These are phyloP conservation scores for Yueomyces sp. DNA, from an alignment of 1,139 yeast genomes.

Conservation along the genomic window DNA sequence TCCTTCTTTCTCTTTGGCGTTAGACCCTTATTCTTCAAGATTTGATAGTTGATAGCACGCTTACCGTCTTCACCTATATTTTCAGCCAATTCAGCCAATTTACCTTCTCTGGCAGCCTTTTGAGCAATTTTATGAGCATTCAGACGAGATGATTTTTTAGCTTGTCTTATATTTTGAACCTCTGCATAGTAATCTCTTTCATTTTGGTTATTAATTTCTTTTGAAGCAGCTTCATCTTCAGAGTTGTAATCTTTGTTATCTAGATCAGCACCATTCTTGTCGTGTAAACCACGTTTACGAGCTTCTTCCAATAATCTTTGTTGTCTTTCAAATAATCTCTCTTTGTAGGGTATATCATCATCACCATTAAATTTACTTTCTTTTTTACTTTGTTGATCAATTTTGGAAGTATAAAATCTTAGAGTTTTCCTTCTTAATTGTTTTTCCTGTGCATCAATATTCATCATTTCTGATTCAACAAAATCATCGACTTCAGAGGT, in stretches of 20 bases:
- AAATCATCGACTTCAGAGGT: slow-evolving; percentile 33
- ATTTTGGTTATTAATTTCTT: slow-evolving; percentile 27
- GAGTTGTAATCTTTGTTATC: slow-evolving; percentile 37
- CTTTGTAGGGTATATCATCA: slow-evolving; percentile 84
- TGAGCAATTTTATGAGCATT: slow-evolving; percentile 62
- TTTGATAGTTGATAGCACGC: slow-evolving; percentile 90
- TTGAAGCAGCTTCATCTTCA: slow-evolving; percentile 34
- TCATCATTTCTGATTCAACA: slow-evolving; percentile 54
- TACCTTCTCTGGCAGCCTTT: slow-evolving; percentile 77
- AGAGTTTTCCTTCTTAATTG: slow-evolving; percentile 69
- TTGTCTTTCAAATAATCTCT: slow-evolving; percentile 78
- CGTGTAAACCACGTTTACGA: slow-evolving; percentile 61
- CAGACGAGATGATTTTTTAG: slow-evolving; percentile 41
- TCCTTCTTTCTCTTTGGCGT: slow-evolving; percentile 90
- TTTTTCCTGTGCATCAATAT: slow-evolving; percentile 80
- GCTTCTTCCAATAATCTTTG: slow-evolving; percentile 83
- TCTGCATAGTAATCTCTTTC: slow-evolving; percentile 29
- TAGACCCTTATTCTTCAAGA: slow-evolving; percentile 87
- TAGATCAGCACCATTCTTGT: slow-evolving; percentile 40
- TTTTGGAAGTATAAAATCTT: slow-evolving; percentile 92
- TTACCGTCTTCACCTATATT: slow-evolving; percentile 65
- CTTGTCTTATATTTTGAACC: slow-evolving; percentile 36
- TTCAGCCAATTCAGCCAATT: slow-evolving; percentile 59
- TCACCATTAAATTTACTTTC: slow-evolving; percentile 64
- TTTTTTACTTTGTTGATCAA: slow-evolving; percentile 67